These are phyloP conservation scores for Pseudohyphozyma bogoriensis DNA, from an alignment of 768 basidiomycete species.

Conservation along the genomic window DNA sequence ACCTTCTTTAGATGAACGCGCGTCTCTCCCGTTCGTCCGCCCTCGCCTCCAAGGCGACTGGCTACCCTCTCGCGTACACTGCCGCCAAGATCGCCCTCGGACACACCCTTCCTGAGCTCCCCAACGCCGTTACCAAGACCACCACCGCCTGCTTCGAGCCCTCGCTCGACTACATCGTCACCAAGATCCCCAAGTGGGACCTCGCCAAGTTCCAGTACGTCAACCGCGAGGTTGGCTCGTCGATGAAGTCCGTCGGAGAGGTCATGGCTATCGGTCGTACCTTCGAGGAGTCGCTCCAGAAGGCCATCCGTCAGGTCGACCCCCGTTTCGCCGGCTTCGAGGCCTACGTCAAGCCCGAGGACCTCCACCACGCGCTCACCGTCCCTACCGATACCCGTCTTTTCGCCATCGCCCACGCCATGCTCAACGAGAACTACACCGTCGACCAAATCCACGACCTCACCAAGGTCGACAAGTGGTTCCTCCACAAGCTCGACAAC, in stretches of 20 bases:
- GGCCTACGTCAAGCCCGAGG: constrained; percentile 78
- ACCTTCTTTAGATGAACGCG: constrained; percentile 37
- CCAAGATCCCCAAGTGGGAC: constrained; percentile 99
- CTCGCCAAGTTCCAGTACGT: constrained; percentile 94
- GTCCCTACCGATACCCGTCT: constrained; percentile 89
- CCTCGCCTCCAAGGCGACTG: constrained; percentile 95
- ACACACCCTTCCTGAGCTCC: constrained; percentile 90
- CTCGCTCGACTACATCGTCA: constrained; percentile 96
- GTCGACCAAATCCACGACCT: constrained; percentile 83
- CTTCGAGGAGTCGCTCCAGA: constrained; percentile 96
- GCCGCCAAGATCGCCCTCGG: constrained; percentile 98
- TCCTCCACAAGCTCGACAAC: constrained; percentile 97
- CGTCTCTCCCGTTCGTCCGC: constrained; percentile 49
- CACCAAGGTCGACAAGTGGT: constrained; percentile 99
- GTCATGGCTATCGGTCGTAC: constrained; percentile 99
- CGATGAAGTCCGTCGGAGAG: constrained; percentile 99
- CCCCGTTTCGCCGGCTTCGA: constrained; percentile 95
- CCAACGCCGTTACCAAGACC: constrained; percentile 97
- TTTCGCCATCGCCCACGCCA: constrained; percentile 94
- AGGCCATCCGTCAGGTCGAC: constrained; percentile 95
- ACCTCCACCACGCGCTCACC: constrained; percentile 66
- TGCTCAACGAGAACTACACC: constrained; percentile 84
- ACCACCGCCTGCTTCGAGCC: constrained; percentile 99
- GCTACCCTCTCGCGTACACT: constrained; percentile 97
- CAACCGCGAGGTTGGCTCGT: constrained; percentile 84